phyloP scores from a whole-genome alignment of 495 filamentous ascomycete genomes.

The Clavariopsis aquatica region DNA sequence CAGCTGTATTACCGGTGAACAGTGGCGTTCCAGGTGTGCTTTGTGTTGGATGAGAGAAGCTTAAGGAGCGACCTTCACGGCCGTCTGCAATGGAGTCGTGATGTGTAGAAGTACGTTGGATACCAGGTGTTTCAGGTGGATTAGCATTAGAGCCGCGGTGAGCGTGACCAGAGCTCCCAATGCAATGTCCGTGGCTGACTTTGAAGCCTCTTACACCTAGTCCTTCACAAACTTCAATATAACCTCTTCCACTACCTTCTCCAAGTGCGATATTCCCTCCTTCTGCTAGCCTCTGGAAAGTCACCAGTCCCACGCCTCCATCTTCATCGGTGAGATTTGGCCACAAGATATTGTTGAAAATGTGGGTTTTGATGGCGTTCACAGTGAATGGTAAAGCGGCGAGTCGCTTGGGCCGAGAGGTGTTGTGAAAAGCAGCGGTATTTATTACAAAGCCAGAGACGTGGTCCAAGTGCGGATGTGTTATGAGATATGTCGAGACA shows the following conservation, averaged over 20 bases:
- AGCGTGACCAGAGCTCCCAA: slow-evolving; percentile 58
- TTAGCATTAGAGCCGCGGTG: slow-evolving; percentile 44
- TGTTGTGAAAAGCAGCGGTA: slow-evolving; percentile 76
- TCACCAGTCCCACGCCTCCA: slow-evolving; percentile 86
- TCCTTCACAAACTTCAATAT: slow-evolving; percentile 81
- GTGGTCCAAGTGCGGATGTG: slow-evolving; percentile 93
- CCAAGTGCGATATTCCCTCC: slow-evolving; percentile 82
- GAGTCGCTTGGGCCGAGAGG: slow-evolving; percentile 72
- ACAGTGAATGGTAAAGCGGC: slow-evolving; percentile 85
- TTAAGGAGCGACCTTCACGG: slow-evolving; percentile 30
- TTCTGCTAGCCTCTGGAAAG: slow-evolving; percentile 82
- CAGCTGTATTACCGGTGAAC: slow-evolving; percentile 12
- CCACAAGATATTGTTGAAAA: slow-evolving; percentile 98
- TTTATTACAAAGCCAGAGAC: slow-evolving; percentile 89
- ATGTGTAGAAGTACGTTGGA: slow-evolving; percentile 7
- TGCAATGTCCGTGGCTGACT: slow-evolving; percentile 86
- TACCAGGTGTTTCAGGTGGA: slow-evolving; percentile 31
- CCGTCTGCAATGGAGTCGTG: slow-evolving; percentile 4
- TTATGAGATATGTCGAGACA: slow-evolving; percentile 85
- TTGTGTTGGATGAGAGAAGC: slow-evolving; percentile 32
- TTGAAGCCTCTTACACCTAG: slow-evolving; percentile 74
- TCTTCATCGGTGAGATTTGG: slow-evolving; percentile 96
- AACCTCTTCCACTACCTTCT: slow-evolving; percentile 72
- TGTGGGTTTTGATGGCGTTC: slow-evolving; percentile 82
- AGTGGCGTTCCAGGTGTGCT: slow-evolving; percentile 35